Base-by-base conservation (phyloP, 371 early-diverging fungal genomes). In the Haplosporangium sp. region DNA sequence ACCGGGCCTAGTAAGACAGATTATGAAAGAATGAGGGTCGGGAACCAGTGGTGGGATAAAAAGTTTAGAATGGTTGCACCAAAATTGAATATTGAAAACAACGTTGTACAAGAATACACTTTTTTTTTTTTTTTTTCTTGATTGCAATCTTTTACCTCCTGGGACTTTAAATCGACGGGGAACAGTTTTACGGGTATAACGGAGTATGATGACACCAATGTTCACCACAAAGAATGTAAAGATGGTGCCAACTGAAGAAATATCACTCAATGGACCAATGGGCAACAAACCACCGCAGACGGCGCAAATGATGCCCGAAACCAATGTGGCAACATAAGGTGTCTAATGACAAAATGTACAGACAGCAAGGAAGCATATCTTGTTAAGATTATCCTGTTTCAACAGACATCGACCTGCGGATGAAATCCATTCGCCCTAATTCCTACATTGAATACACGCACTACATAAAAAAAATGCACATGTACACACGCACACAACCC, bases 221-320 rank as follows among this genome's bases (percentile, higher is more conserved):
- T 93, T 92, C 37, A 95, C 96, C 29, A 95, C 81, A 67, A 94
- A 91, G 86, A 95, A 95, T 0, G 94, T 93, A 65, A 95, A 84
- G 40, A 96, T 81, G 0, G 97, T 95, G 14, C 96, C 95, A 41
- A 94, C 86, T 1, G 93, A 92, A 4, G 95, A 93, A 86, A 96
- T 87, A 64, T 95, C 93, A 59, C 93, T 93, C 6, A 96, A 81
- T 14, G 95, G 79, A 59, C 92, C 94, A 10, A 95, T 89, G 6
- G 97, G 96, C 38, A 96, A 80, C 7, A 95, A 52, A 5, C 89
- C 95, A 5, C 93, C 90, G 11, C 92, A 80, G 14, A 92, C 51
- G 0, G 95, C 90, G 69, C 91, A 89, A 16, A 94, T 71, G 9
- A 82, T 14, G 16, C 95, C 96, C 1, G 91, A 80, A 12, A 90